phyloP scores from a whole-genome alignment of 495 filamentous ascomycete genomes.

The Daldinia concentrica region DNA sequence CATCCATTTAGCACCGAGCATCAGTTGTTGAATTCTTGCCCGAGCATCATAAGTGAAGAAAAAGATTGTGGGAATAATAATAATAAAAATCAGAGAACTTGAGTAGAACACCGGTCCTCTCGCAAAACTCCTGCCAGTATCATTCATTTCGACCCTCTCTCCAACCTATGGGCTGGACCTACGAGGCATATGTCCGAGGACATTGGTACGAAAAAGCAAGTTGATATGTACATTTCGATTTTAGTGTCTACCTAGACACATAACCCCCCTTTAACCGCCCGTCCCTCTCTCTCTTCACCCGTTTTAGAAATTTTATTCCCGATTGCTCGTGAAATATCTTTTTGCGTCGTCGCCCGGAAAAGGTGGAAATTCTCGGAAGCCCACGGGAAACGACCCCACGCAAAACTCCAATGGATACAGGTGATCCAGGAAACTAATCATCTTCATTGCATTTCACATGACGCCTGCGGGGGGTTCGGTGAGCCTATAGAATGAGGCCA shows the following conservation, averaged over 20 bases:
- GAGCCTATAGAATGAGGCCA: neutral
- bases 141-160: slow-evolving; percentile 20
- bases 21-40: neutral
- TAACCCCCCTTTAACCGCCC: neutral
- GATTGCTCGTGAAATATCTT: slow-evolving; percentile 40
- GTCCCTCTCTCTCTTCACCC: neutral
- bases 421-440: slow-evolving; percentile 18
- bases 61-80: neutral
- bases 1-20: neutral
- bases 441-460: slow-evolving; percentile 6
- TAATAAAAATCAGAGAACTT: neutral
- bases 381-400: slow-evolving; percentile 22
- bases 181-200: slow-evolving; percentile 3
- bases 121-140: slow-evolving; percentile 27
- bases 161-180: slow-evolving; percentile 5
- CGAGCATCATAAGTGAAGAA: neutral
- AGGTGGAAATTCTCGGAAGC: slow-evolving; percentile 12
- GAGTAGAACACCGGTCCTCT: slow-evolving; percentile 27
- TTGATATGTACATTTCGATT: slow-evolving; percentile 30
- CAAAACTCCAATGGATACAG: slow-evolving; percentile 15
- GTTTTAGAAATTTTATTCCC: slow-evolving; percentile 17
- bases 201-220: slow-evolving; percentile 23
- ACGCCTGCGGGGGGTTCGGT: slow-evolving; percentile 19
- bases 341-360: slow-evolving; percentile 16
- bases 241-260: slow-evolving; percentile 20